Percentiles rank a stretch among this genome's conserved stretches.
Conservation (phyloP, 73 alveolate species). For the Paramecium octaurelia region DNA sequence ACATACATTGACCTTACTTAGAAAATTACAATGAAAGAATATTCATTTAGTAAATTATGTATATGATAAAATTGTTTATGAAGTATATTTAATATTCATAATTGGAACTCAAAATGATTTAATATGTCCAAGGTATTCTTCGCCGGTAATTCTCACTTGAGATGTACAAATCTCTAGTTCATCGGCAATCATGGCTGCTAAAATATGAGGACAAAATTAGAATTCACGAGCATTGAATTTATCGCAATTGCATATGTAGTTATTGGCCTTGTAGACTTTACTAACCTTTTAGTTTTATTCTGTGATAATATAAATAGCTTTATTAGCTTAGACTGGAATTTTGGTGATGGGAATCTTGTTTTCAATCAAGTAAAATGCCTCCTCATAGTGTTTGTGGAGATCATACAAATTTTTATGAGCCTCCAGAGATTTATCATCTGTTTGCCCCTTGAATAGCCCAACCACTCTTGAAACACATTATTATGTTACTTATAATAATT, state of each 20-base stretch:
- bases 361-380: not conserved
- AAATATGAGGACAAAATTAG: not conserved
- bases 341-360: not conserved
- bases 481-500: not conserved
- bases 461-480: not conserved
- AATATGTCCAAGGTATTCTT: not conserved
- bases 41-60: not conserved
- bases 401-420: not conserved
- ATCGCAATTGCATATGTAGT: not conserved
- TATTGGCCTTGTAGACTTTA: not conserved
- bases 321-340: not conserved
- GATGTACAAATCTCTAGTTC: not conserved
- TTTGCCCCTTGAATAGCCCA: not conserved
- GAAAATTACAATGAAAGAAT: not conserved
- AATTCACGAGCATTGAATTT: not conserved
- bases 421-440: not conserved
- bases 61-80: not conserved
- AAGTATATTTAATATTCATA: no score
- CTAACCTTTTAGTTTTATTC: not conserved
- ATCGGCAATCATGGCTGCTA: not conserved
- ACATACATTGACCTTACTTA: not conserved
- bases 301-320: not conserved
- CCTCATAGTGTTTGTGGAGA: constrained; percentile 3
- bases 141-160: not conserved
- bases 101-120: not conserved